Base-by-base conservation (phyloP, 2,329 filamentous ascomycete species). In the Sarocladium kiliense region DNA sequence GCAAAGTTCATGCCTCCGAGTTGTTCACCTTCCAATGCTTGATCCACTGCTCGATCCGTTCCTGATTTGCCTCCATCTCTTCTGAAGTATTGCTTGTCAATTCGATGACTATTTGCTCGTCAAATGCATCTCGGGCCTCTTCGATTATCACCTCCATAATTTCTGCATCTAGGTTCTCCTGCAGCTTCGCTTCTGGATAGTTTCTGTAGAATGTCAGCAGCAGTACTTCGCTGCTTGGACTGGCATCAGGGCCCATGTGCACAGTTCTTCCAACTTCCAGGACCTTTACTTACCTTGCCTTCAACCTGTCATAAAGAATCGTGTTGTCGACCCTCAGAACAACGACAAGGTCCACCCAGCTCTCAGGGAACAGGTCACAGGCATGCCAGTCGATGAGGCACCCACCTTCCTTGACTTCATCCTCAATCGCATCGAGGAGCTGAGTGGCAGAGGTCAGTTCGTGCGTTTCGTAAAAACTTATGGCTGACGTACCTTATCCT, bases 321-420 rank as follows among this genome's bases (percentile, higher is more conserved):
- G 82, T 84, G 18, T 90, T 91, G 63, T 94, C 85, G 55, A 89
- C 90, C 45, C 94, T 81, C 59, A 99, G 72, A 55, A 99, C 94
- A 4, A 97, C 88, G 1, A 99, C 92, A 2, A 99, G 81, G 69
- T 99, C 94, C 66, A 99, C 88, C 90, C 92, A 95, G 66, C 88
- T 88, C 68, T 88, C 86, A 2, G 94, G 94, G 66, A 97, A 97
- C 21, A 97, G 74, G 65, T 97, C 94, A 74, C 93, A 97, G 2
- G 92, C 93, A 73, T 99, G 94, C 93, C 94, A 99, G 74, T 99
- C 94, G 66, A 99, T 88, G 63, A 99, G 85, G 70, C 85, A 89
- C 19, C 94, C 94, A 56, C 93, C 93, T 19, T 81, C 74, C 59
- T 86, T 81, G 37, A 89, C 80, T 58, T 94, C 87, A 56, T 89